These are phyloP conservation scores for Solanum bulbocastanum DNA, from an alignment of 257 asterid genomes.

Conservation along the genomic window DNA sequence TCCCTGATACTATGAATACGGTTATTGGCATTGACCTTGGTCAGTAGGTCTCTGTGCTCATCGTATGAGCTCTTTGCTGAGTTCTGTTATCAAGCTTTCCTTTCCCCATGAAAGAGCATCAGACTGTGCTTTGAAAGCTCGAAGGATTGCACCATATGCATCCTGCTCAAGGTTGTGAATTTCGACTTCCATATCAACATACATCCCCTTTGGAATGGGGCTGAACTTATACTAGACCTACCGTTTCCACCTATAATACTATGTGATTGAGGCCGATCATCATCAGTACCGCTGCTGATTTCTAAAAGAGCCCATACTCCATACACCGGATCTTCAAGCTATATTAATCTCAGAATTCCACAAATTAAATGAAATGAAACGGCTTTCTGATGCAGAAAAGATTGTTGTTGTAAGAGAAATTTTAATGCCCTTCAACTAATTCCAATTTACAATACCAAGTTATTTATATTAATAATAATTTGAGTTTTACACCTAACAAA, in stretches of 20 bases:
- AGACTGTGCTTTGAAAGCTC: conserved; percentile 97
- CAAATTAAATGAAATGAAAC: too few relatives aligned
- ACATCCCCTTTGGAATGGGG: conserved; percentile 38
- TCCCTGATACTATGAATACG: conserved; percentile 83
- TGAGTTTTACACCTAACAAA: too few relatives aligned
- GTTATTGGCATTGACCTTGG: conserved; percentile 76
- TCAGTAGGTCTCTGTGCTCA: conserved; percentile 82
- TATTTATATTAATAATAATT: too few relatives aligned
- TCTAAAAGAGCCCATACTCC: too few relatives aligned
- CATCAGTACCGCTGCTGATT: conserved; percentile 25
- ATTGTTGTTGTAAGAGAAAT: too few relatives aligned
- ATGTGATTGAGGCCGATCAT: conserved; percentile 40
- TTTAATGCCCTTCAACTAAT: too few relatives aligned
- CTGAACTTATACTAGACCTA: conserved; percentile 35
- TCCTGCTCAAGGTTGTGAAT: conserved; percentile 90
- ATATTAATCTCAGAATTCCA: too few relatives aligned
- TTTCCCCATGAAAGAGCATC: conserved; percentile 99
- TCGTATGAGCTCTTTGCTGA: conserved; percentile 30
- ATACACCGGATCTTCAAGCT: too few relatives aligned
- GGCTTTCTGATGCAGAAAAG: too few relatives aligned
- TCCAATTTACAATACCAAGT: too few relatives aligned
- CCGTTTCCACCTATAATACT: conserved; percentile 37
- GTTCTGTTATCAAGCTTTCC: conserved; percentile 89
- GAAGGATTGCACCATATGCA: conserved; percentile 86
- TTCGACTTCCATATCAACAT: conserved; percentile 68